Evolutionary conservation across 2,329 filamentous ascomycete species (phyloP).

Genomic region (Ophiostoma triangulosporum): DNA sequence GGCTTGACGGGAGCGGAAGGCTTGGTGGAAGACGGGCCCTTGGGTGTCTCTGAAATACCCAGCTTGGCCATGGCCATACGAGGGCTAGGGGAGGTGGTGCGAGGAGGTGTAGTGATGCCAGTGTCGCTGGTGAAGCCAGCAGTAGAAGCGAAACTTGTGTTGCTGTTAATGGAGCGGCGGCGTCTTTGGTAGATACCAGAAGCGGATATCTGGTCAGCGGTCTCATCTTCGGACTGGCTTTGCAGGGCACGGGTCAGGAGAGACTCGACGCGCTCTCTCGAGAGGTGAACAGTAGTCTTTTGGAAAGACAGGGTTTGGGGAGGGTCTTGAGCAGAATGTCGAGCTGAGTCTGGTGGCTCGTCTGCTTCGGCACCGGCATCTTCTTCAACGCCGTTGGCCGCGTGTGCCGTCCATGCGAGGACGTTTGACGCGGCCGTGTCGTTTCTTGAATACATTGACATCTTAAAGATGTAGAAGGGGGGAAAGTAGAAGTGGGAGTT

Average conservation of each 20-base stretch:
- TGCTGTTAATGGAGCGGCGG: conserved; percentile 62
- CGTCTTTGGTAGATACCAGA: conserved; percentile 19
- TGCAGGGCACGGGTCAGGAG: conserved; percentile 77
- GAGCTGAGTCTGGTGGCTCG: conserved; percentile 60
- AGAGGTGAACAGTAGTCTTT: conserved; percentile 33
- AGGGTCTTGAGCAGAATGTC: conserved; percentile 8
- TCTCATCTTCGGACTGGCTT: conserved; percentile 47
- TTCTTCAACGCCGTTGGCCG: conserved; percentile 32
- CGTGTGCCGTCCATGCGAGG: conserved; percentile 31
- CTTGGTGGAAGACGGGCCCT: background rate
- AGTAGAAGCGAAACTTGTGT: conserved; percentile 66
- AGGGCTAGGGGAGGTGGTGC: conserved; percentile 78
- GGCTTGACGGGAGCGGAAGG: conserved; percentile 19
- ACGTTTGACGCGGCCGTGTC: conserved; percentile 28
- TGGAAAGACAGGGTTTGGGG: conserved; percentile 24
- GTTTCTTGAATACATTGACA: conserved; percentile 22
- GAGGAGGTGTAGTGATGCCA: conserved; percentile 76
- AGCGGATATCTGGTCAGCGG: conserved; percentile 24
- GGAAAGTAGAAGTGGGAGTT: background rate
- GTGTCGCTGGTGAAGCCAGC: conserved; percentile 92
- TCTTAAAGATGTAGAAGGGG: conserved; percentile 11
- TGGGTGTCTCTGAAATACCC: background rate
- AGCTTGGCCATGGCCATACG: conserved; percentile 39
- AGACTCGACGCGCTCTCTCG: conserved; percentile 54
- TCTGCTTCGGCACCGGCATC: conserved; percentile 65